Base-by-base conservation (phyloP, 257 asterid genomes). In the Agastache rugosa region DNA sequence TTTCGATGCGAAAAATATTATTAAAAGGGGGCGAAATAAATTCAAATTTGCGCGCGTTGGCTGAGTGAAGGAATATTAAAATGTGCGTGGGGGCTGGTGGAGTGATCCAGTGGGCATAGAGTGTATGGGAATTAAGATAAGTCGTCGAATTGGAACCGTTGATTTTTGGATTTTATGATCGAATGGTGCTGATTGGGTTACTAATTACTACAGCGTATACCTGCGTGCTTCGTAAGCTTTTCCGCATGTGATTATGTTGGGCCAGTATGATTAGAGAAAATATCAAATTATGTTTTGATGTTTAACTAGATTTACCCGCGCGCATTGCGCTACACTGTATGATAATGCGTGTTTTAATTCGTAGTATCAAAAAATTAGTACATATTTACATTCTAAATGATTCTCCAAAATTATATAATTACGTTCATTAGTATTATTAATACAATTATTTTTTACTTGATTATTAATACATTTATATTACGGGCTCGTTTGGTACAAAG, bases 21-120 rank as follows among this genome's bases (percentile, higher is more conserved):
- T 29, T 15, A 37, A 67, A 60, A 35, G 14, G 59, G 37, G 80
- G 56, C 69, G 77, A 70, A 76, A 72, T 71, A 56, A n/a, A 58
- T 83, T 83, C 85, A 68, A 83, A 77, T 78, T 23, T 19, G 80
- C 80, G 85, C 85, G 83, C 78, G 79, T 44, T 75, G 22, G 66
- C 42, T 15, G 47, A 74, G 64, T 60, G 71, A 29, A 76, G 60
- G 71, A 63, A 74, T 62, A 59, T 71, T 34, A 34, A 73, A 73
- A 60, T 16, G 41, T 1, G 41, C 23, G 45, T n/a, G 45, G 67
- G 1, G 41, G 23, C 23, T 10, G 35, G 75, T 2, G 72, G 23
- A 15, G 12, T 6, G 31, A 47, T 75, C 80, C 2, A 14, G 39
- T 70, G 78, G 3, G 15, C 15, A 8, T 25, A 22, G 60, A 6